Evolutionary conservation across 768 basidiomycete genomes (phyloP).

Genomic region (Lactifluus echinatus): DNA sequence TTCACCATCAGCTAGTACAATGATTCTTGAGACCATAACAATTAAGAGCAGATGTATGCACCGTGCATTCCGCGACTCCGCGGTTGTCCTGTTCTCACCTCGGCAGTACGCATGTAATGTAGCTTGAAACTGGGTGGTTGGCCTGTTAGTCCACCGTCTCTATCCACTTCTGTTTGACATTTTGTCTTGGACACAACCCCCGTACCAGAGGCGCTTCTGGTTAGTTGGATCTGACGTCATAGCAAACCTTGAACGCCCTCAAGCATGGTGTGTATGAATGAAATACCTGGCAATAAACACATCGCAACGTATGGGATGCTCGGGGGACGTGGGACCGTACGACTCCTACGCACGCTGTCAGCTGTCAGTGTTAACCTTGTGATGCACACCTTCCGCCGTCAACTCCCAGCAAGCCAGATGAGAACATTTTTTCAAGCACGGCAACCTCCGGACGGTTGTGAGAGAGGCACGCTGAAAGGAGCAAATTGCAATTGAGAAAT

Average conservation of each 20-base stretch:
- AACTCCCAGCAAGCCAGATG: not conserved
- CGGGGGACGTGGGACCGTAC: not conserved
- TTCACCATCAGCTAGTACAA: not conserved
- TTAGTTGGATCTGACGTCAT: not conserved
- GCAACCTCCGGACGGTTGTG: too few relatives aligned
- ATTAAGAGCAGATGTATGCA: not conserved
- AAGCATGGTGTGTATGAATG: too few relatives aligned
- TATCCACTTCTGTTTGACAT: not conserved
- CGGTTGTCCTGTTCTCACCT: not conserved
- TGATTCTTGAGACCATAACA: not conserved
- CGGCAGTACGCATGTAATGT: too few relatives aligned
- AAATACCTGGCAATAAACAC: too few relatives aligned
- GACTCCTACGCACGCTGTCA: not conserved
- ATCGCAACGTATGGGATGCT: not conserved
- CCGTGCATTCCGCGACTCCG: not conserved
- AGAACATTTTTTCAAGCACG: not conserved
- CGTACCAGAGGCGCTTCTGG: too few relatives aligned
- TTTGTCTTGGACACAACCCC: not conserved
- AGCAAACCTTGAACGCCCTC: not conserved
- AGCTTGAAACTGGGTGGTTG: too few relatives aligned
- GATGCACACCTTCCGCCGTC: not conserved
- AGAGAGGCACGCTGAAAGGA: too few relatives aligned
- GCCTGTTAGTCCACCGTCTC: not conserved
- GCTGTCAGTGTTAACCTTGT: not conserved
- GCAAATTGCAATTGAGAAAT: not conserved